Base-by-base conservation (phyloP, 305 asterid species). In the Fraxinus sp. region DNA sequence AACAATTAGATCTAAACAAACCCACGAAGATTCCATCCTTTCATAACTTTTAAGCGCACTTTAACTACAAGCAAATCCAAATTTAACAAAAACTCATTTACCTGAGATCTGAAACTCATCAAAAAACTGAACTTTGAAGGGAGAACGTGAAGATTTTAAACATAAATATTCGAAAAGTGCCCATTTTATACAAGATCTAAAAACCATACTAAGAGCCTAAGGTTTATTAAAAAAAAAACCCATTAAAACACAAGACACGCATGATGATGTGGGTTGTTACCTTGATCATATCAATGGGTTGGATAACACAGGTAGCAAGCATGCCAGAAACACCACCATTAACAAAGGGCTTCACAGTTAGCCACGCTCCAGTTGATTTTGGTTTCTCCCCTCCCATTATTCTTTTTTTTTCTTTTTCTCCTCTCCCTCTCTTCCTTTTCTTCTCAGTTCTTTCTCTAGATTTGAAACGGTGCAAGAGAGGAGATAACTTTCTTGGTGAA, bases 241-340 rank as follows among this genome's bases (percentile, higher is more conserved):
- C n/a, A 43, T 41, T 43, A 11, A 43, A 43, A 39, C 46, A 8
- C 11, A 8, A 39, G 46, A 39, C 46, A 43, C 55, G 13, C n/a
- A 3, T 43, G 55, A 43, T 10, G 81, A 30, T 5, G 0, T 3
- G 36, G 80, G 26, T 3, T 46, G 75, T 76, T 83, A 93, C 98
- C 98, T 95, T 95, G 85, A 95, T 88, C 98, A 93, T 95, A 81
- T 95, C 98, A 84, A 95, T 89, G 81, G 98, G 98, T 84, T 95
- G 98, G 77, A 95, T 92, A 78, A 92, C 98, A 83, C 98, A 93
- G 84, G 98, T 95, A 9, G 98, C 98, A 39, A 92, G 98, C 98
- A 95, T 95, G 64, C 98, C 98, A 37, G 98, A 92, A n/a, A 89
- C 89, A 43, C 98, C 97, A 76, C 98, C 98, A 86, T 95, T 95